Evolutionary conservation across 2,329 filamentous ascomycete genomes (phyloP).

Genomic region (Nothopassalora personata): DNA sequence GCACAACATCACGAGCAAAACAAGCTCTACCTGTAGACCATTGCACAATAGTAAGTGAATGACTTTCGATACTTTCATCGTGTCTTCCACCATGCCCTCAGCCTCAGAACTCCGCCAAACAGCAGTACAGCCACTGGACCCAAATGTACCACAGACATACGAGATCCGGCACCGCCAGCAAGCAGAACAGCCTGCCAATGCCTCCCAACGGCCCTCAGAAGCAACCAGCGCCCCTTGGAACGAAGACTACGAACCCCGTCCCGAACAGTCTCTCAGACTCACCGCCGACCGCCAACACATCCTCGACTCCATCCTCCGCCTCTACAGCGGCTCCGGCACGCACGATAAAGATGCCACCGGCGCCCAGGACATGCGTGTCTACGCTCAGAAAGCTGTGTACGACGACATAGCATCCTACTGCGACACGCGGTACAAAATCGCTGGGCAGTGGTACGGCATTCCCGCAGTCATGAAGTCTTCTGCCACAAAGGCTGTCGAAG

Average conservation of each 20-base stretch:
- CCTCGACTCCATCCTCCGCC: slow-evolving; percentile 38
- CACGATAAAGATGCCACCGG: slow-evolving; percentile 30
- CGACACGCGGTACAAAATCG: slow-evolving; percentile 48
- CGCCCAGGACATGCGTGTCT: slow-evolving; percentile 43
- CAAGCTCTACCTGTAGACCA: background rate
- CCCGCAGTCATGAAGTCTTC: slow-evolving; percentile 15
- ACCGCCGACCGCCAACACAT: slow-evolving; percentile 37
- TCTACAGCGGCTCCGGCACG: slow-evolving; percentile 45
- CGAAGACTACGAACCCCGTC: slow-evolving; percentile 42
- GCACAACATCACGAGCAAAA: background rate
- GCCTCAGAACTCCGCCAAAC: background rate
- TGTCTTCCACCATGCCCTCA: background rate
- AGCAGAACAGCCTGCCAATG: background rate
- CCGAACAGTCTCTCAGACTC: slow-evolving; percentile 33
- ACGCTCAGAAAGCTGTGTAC: slow-evolving; percentile 43
- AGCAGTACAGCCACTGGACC: background rate
- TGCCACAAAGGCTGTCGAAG: slow-evolving; percentile 12
- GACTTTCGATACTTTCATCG: background rate
- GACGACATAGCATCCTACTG: slow-evolving; percentile 47
- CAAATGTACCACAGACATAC: background rate
- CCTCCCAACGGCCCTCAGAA: slow-evolving; percentile 17
- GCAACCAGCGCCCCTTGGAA: slow-evolving; percentile 28
- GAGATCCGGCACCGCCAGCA: background rate
- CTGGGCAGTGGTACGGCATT: slow-evolving; percentile 47
- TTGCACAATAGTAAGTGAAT: background rate